Conservation (phyloP, 306 rosid genomes). For the Cucurbita pepo region DNA sequence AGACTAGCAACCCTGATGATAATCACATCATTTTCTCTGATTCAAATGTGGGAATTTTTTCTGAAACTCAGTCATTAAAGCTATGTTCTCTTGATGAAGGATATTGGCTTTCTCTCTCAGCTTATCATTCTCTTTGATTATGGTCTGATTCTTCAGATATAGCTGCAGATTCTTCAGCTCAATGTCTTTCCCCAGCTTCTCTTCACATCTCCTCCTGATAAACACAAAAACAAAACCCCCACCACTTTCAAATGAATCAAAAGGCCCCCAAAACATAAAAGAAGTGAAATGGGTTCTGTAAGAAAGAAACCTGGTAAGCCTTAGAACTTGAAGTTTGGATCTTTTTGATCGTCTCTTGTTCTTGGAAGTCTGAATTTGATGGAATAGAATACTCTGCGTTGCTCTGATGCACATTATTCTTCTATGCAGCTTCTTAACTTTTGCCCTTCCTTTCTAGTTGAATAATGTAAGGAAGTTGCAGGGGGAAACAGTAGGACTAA, state of each 20-base stretch:
- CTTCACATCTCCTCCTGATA: slow-evolving; percentile 15
- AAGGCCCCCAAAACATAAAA: neutral
- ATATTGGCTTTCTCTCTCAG: slow-evolving; percentile 21
- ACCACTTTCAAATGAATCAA: neutral
- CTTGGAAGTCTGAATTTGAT: slow-evolving; percentile 1
- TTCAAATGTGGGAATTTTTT: slow-evolving; percentile 17
- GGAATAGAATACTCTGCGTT: slow-evolving; percentile 4
- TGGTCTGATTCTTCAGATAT: slow-evolving; percentile 30
- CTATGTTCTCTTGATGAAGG: slow-evolving; percentile 35
- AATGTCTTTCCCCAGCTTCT: slow-evolving; percentile 13
- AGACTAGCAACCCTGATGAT: neutral
- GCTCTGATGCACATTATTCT: slow-evolving; percentile 18
- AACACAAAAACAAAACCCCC: neutral
- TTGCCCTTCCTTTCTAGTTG: neutral
- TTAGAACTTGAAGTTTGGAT: slow-evolving; percentile 18
- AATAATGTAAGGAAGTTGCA: neutral
- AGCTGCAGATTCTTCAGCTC: slow-evolving; percentile 29
- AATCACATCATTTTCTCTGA: slow-evolving; percentile 1
- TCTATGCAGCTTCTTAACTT: neutral
- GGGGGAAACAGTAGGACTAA: neutral
- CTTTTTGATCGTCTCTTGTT: slow-evolving; percentile 13
- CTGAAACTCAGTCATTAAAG: slow-evolving; percentile 16
- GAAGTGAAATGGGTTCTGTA: neutral
- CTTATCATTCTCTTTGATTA: slow-evolving; percentile 30
- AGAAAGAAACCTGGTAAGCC: slow-evolving; percentile 17